Evolutionary conservation across 2,329 filamentous ascomycete species (phyloP), one percentile per base, ranked within the genome.

Genomic region (Aspergillus luchuensis): DNA sequence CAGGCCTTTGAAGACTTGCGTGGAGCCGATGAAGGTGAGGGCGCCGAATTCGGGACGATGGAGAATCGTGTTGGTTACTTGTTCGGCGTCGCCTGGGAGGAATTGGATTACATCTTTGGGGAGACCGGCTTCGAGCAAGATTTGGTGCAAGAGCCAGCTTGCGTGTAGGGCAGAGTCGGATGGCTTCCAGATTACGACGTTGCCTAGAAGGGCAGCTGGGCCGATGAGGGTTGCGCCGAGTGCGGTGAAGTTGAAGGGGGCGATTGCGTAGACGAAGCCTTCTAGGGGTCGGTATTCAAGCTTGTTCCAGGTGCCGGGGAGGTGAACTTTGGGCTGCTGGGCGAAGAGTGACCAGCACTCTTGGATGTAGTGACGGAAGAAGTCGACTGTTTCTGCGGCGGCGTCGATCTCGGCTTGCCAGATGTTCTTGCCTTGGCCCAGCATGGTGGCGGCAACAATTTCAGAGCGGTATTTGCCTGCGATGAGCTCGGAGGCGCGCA

Each of bases 331-430:
- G 13, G 94, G 94, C 78, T 98, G 94, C 74, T 92, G 88, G 33
- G 86, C 85, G 75, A 96, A 97, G 57, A 96, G 82, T 75, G 97
- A 90, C 79, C 96, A 89, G 39, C 93, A 94, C 73, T 94, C 97
- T 75, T 93, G 87, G 56, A 97, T 92, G 73, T 95, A 95, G 82
- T 97, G 80, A 73, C 92, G 87, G 74, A 98, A 81, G 80, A 98
- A 97, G 76, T 98, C 94, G 67, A 87, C 89, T 67, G 96, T 80
- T 83, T 98, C 94, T 10, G 94, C 94, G 17, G 93, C 93, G 41
- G 92, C 85, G 77, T 98, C 94, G 65, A 98, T 97, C 83, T 98
- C 94, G n/a, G 94, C 94, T 79, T 98, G 94, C 92, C 92, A 97
- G 48, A 91, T 92, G 75, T 97, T 98, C 86, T 98, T 98, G 70